These are phyloP conservation scores for Ustilago tritici DNA, from an alignment of 1,284 basidiomycete genomes.

Conservation along the genomic window DNA sequence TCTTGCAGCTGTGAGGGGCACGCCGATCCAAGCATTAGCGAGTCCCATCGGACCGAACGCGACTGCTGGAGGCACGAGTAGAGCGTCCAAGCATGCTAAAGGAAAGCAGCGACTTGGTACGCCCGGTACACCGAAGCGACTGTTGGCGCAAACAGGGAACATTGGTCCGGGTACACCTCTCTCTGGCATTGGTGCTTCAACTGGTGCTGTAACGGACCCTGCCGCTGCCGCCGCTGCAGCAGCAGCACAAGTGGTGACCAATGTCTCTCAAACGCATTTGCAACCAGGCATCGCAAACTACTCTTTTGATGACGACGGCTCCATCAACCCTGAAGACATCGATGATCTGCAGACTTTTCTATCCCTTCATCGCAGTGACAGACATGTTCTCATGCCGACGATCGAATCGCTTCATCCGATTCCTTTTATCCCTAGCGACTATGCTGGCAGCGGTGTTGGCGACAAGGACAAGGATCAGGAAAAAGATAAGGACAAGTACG, in stretches of 20 bases:
- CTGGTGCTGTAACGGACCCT: constrained; percentile 13
- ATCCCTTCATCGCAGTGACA: constrained; percentile 37
- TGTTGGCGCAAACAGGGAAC: constrained; percentile 18
- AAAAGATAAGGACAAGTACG: constrained; percentile 23
- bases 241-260: constrained; percentile 36
- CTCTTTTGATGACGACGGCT: constrained; percentile 55
- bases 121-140: constrained; percentile 44
- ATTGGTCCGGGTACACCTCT: constrained; percentile 31
- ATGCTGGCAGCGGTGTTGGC: constrained; percentile 15
- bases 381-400: constrained; percentile 42
- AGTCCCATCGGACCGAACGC: constrained; percentile 30
- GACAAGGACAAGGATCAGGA: constrained; percentile 32
- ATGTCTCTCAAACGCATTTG: constrained; percentile 26
- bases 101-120: constrained; percentile 45
- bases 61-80: constrained; percentile 16
- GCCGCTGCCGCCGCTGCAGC: constrained; percentile 19
- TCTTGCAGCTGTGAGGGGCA: constrained; percentile 43
- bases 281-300: constrained; percentile 24
- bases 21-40: constrained; percentile 30
- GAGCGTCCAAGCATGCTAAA: constrained; percentile 35
- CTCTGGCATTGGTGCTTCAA: constrained; percentile 2
- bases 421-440: constrained; percentile 37
- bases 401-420: constrained; percentile 58
- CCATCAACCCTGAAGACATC: constrained; percentile 52
- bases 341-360: constrained; percentile 52